Conservation (phyloP, 75 land plant species). For the Selaginella tamariscina region DNA sequence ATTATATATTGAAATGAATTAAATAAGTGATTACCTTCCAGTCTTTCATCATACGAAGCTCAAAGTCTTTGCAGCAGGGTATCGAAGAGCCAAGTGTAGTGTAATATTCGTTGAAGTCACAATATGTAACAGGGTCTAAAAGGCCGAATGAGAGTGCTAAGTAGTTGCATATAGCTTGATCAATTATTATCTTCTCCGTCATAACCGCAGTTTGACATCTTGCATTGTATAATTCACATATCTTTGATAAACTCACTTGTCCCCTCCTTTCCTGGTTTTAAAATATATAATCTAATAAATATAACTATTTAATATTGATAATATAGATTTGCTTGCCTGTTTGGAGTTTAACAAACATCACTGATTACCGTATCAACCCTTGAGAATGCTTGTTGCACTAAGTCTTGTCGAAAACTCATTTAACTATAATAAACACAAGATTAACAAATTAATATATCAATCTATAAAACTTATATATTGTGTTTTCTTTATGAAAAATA, state of each 20-base stretch:
- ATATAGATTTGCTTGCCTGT: too few relatives aligned
- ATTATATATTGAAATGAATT: too few relatives aligned
- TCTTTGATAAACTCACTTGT: constrained; percentile 8
- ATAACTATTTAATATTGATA: neutral
- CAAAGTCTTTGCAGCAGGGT: constrained; percentile 16
- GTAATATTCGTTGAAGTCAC: constrained; percentile 29
- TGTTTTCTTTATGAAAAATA: too few relatives aligned
- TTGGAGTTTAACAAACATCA: too few relatives aligned
- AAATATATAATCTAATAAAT: neutral
- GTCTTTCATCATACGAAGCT: constrained; percentile 21
- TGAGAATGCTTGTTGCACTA: constrained; percentile 9
- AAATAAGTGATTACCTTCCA: constrained; percentile 21
- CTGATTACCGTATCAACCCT: constrained; percentile 17
- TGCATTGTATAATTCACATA: constrained; percentile 21
- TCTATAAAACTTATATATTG: too few relatives aligned
- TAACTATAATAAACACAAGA: constrained; percentile 14
- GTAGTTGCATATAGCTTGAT: constrained; percentile 18
- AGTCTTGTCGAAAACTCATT: constrained; percentile 5
- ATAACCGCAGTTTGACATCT: constrained; percentile 25
- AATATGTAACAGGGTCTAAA: constrained; percentile 15
- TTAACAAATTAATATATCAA: too few relatives aligned
- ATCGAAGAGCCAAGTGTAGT: constrained; percentile 16
- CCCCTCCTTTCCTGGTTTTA: constrained; percentile 9
- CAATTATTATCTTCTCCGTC: constrained; percentile 15
- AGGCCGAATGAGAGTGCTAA: constrained; percentile 18